Conservation (phyloP, 73 alveolate species). For the Halteria grandinella region DNA sequence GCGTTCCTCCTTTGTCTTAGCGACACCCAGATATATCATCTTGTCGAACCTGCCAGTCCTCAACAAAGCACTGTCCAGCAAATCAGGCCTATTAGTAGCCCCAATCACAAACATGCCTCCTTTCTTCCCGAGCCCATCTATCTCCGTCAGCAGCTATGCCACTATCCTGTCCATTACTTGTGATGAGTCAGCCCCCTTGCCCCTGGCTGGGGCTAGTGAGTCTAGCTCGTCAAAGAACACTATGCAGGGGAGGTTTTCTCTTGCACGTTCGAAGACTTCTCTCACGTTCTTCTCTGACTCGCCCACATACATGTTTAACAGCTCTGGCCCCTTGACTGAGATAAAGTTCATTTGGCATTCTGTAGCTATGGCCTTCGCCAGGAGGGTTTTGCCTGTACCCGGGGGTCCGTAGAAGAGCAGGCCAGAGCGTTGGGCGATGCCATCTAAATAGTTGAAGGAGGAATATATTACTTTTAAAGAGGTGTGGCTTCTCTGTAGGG, state of each 20-base stretch:
- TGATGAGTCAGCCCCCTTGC: constrained; percentile 82
- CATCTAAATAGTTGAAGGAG: constrained; percentile 32
- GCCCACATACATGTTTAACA: constrained; percentile 94
- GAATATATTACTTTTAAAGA: constrained; percentile 62
- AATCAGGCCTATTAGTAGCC: constrained; percentile 95
- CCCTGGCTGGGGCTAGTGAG: constrained; percentile 94
- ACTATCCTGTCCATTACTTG: constrained; percentile 96
- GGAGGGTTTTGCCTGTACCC: constrained; percentile 93
- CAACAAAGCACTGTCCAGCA: constrained; percentile 84
- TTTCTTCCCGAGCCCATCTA: constrained; percentile 77
- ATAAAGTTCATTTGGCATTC: constrained; percentile 87
- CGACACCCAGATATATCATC: constrained; percentile 84
- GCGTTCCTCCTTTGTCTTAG: constrained; percentile 75
- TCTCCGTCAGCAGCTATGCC: constrained; percentile 85
- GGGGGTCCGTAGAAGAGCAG: constrained; percentile 95
- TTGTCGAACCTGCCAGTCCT: constrained; percentile 96
- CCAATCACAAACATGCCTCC: constrained; percentile 83
- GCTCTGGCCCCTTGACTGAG: constrained; percentile 96
- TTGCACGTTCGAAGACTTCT: constrained; percentile 91
- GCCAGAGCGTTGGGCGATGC: constrained; percentile 85
- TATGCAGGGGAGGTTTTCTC: constrained; percentile 89
- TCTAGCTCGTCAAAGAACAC: constrained; percentile 96
- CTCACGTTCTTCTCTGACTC: constrained; percentile 93
- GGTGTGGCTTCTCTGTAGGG: constrained; percentile 81
- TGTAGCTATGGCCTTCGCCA: constrained; percentile 92